Conservation (phyloP, 441 rosid genomes). For the Melastoma candidum region DNA sequence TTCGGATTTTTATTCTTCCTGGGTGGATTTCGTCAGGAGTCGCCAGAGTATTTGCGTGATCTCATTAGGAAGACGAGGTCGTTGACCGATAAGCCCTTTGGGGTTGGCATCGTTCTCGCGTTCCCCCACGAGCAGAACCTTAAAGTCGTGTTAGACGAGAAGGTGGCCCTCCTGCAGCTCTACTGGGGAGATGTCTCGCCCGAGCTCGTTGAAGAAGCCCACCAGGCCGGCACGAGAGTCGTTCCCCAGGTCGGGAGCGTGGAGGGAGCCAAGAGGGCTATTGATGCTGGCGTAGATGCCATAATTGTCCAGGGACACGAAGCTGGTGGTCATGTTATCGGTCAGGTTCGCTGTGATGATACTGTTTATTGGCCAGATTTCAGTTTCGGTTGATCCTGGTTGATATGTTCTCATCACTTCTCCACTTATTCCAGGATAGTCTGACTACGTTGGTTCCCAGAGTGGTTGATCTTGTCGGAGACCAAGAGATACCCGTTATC, state of each 20-base stretch:
- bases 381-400: not conserved
- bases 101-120: conserved; percentile 64
- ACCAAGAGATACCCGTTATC: conserved; percentile 52
- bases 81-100: conserved; percentile 71
- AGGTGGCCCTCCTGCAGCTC: conserved; percentile 61
- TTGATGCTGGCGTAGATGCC: conserved; percentile 57
- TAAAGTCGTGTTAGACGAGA: conserved; percentile 44
- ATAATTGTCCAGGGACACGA: conserved; percentile 82
- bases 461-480: conserved; percentile 61
- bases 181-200: conserved; percentile 71
- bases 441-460: conserved; percentile 63
- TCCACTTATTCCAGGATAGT: conserved; percentile 36
- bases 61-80: conserved; percentile 57
- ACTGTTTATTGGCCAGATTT: not conserved
- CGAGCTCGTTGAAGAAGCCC: conserved; percentile 60
- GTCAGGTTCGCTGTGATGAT: conserved; percentile 42
- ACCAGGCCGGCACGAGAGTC: conserved; percentile 56
- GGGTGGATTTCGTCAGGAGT: conserved; percentile 30
- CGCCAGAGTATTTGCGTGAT: conserved; percentile 54
- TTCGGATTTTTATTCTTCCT: too few species aligned
- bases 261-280: conserved; percentile 56
- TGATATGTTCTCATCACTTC: not conserved
- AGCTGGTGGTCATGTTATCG: conserved; percentile 90
- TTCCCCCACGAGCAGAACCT: conserved; percentile 66
- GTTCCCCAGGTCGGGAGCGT: conserved; percentile 79